Evolutionary conservation across 2,329 filamentous ascomycete genomes (phyloP), one percentile per base, ranked within the genome.

Genomic region (Phaeosphaeriaceae sp.): DNA sequence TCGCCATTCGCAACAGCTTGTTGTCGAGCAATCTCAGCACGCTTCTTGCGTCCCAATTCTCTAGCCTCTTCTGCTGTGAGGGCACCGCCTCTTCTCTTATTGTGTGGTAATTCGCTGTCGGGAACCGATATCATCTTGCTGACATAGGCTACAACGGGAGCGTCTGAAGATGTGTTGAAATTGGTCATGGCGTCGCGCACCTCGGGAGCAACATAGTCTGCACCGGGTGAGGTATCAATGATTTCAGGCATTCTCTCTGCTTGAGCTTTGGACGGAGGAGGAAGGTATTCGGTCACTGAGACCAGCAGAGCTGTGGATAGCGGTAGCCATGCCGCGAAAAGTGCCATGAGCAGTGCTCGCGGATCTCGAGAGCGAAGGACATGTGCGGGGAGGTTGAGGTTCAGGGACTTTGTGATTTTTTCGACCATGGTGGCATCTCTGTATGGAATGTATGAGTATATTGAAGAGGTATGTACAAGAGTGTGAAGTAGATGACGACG

Each of bases 121-220:
- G 93, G 94, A 13, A 99, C 85, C 0, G 95, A 95, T 1, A 98
- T 91, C 93, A 99, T 97, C 76, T 99, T 99, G 80, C 94, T 98
- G 60, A 99, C 91, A 66, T 97, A 99, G 9, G 92, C 94, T 1
- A 99, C 92, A 0, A 96, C 88, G 0, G 94, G 93, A 56, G 91
- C 90, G 0, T 88, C 84, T 41, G 86, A 83, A 0, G 83, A 84
- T 3, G 86, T 86, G 70, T 91, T 91, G 73, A 96, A 97, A 0
- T 88, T 84, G 1, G 91, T 80, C 89, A 98, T 94, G 5, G 94
- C 92, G n/a, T 90, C 83, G 66, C 88, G 89, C 53, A 98, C 81
- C 7, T 83, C 80, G 1, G 85, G 79, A 53, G 91, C 88, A 47
- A 98, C 88, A 66, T 87, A 83, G 2, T 87, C 85, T 2, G 89